Evolutionary conservation across 2,329 filamentous ascomycete species (phyloP).

Genomic region (Ceratocystis ficicola): DNA sequence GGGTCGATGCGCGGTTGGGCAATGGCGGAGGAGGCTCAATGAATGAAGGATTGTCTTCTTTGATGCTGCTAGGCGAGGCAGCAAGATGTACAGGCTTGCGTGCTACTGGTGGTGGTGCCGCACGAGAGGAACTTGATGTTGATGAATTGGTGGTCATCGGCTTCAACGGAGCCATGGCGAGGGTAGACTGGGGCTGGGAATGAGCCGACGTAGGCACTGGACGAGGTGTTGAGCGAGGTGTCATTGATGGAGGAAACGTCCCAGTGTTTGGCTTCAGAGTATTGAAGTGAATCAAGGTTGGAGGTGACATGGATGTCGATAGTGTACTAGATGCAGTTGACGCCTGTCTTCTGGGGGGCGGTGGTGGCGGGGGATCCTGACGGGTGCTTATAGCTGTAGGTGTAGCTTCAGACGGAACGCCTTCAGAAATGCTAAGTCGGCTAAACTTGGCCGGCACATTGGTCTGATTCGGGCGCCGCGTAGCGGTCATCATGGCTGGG

Average conservation of each 20-base stretch:
- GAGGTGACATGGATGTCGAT: constrained; percentile 22
- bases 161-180: constrained; percentile 24
- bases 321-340: constrained; percentile 13
- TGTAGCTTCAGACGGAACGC: constrained; percentile 22
- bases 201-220: constrained; percentile 22
- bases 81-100: constrained; percentile 49
- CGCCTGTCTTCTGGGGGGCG: constrained; percentile 34
- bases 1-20: neutral
- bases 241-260: constrained; percentile 16
- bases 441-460: constrained; percentile 36
- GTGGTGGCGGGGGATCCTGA: constrained; percentile 32
- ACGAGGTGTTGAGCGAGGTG: constrained; percentile 20
- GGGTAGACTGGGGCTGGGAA: neutral
- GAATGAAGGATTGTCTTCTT: neutral
- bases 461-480: constrained; percentile 1
- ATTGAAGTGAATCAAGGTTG: constrained; percentile 11
- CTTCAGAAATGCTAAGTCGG: constrained; percentile 35
- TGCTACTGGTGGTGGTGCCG: constrained; percentile 47
- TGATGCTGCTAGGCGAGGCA: constrained; percentile 25
- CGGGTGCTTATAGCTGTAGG: constrained; percentile 25
- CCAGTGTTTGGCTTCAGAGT: constrained; percentile 10
- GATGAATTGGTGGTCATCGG: constrained; percentile 31
- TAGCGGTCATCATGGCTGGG: constrained; percentile 27
- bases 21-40: neutral
- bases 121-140: constrained; percentile 28